Conservation (phyloP, 805 yeast species). For the Candida insectorum region DNA sequence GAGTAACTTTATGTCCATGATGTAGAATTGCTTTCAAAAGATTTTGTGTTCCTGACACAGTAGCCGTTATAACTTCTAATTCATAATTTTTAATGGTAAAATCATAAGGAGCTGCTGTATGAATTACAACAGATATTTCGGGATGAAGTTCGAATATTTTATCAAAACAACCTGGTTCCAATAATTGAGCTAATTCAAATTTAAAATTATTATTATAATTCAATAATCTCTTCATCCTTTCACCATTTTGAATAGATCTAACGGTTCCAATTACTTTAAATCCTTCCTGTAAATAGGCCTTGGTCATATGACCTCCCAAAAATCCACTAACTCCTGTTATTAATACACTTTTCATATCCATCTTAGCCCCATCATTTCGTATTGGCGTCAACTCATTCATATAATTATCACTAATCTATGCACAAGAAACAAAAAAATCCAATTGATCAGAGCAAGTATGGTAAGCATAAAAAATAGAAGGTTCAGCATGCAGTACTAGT, state of each 20-base stretch:
- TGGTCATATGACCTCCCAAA: constrained; percentile 49
- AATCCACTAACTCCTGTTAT: constrained; percentile 56
- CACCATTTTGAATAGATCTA: constrained; percentile 41
- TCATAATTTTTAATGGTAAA: constrained; percentile 16
- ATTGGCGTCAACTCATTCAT: too few species aligned
- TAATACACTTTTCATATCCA: constrained; percentile 33
- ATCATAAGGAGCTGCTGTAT: constrained; percentile 26
- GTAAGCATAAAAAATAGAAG: too few species aligned
- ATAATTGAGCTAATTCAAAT: constrained; percentile 18
- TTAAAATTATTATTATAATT: background rate
- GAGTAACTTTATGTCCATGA: constrained; percentile 38
- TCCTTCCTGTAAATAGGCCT: constrained; percentile 31
- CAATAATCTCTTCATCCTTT: constrained; percentile 19
- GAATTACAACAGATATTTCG: constrained; percentile 21
- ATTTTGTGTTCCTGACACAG: constrained; percentile 29
- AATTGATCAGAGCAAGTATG: too few species aligned
- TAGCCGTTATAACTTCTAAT: constrained; percentile 21
- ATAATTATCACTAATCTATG: too few species aligned
- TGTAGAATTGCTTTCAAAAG: constrained; percentile 43
- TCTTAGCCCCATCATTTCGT: too few species aligned
- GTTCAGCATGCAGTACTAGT: too few species aligned
- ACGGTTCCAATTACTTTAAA: constrained; percentile 51
- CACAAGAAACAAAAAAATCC: too few species aligned
- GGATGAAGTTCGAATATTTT: constrained; percentile 21
- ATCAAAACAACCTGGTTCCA: constrained; percentile 19